phyloP scores from a whole-genome alignment of 2,329 filamentous ascomycete species.

The Hortaea werneckii region DNA sequence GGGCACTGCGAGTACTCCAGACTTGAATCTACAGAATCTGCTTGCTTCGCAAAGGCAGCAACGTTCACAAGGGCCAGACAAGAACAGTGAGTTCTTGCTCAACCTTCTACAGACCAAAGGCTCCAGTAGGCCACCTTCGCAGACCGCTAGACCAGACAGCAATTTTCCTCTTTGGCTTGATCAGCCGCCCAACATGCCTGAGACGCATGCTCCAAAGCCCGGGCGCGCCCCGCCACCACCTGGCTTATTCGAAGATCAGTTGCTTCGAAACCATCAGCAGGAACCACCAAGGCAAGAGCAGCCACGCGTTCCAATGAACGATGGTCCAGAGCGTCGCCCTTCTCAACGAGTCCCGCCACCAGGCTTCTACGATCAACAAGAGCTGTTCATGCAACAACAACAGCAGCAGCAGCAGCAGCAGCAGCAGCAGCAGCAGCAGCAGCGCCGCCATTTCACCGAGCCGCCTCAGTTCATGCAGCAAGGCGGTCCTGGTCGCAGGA shows the following conservation, averaged over 20 bases:
- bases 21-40: constrained; percentile 25
- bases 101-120: constrained; percentile 55
- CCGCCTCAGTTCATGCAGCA: constrained; percentile 11
- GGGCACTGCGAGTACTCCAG: constrained; percentile 21
- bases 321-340: constrained; percentile 12
- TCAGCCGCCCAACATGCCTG: constrained; percentile 15
- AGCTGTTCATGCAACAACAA: constrained; percentile 18
- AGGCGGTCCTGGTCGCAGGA: constrained; percentile 11
- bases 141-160: constrained; percentile 19
- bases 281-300: constrained; percentile 13
- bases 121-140: constrained; percentile 25
- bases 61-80: constrained; percentile 37
- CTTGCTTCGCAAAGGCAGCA: constrained; percentile 32
- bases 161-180: constrained; percentile 28
- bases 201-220: constrained; percentile 29
- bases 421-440: constrained; percentile 22
- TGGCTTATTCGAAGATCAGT: constrained; percentile 26
- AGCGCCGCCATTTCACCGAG: constrained; percentile 16
- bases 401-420: constrained; percentile 18
- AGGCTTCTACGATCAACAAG: constrained; percentile 24
- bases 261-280: constrained; percentile 19
- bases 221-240: constrained; percentile 21
- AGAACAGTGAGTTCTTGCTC: constrained; percentile 67
- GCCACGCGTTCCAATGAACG: constrained; percentile 9
- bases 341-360: constrained; percentile 22